These are phyloP conservation scores for Hemileccinum rubropunctum DNA, from an alignment of 768 basidiomycete species.

Conservation along the genomic window DNA sequence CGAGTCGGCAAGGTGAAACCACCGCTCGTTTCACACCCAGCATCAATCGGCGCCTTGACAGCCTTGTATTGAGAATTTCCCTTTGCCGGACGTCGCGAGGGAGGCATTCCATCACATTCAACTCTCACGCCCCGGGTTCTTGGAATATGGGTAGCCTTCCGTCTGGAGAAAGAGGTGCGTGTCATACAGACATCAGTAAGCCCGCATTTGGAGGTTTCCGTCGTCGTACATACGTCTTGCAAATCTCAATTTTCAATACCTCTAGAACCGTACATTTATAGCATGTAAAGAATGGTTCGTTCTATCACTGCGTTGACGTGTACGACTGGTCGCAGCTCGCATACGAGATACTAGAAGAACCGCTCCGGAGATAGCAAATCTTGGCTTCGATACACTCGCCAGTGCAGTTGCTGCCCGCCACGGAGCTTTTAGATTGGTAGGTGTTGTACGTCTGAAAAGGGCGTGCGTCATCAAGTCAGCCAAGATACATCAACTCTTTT, in stretches of 20 bases:
- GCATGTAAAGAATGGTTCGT: background rate
- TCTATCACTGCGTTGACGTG: conserved; percentile 48
- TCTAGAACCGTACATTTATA: background rate
- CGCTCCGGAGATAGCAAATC: conserved; percentile 73
- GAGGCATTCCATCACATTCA: too few relatives aligned
- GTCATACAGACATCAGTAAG: too few relatives aligned
- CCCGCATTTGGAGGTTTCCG: too few relatives aligned
- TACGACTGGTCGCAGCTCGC: conserved; percentile 62
- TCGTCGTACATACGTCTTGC: too few relatives aligned
- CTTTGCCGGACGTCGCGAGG: too few relatives aligned
- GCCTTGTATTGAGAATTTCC: too few relatives aligned
- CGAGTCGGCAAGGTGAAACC: too few relatives aligned
- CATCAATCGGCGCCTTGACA: too few relatives aligned
- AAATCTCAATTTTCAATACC: background rate
- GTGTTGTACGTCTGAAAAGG: conserved; percentile 52
- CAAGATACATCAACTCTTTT: background rate
- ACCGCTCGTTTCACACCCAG: too few relatives aligned
- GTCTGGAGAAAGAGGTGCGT: too few relatives aligned
- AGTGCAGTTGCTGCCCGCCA: conserved; percentile 48
- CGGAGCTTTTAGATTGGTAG: conserved; percentile 68
- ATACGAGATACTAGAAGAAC: conserved; percentile 54
- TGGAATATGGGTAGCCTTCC: too few relatives aligned
- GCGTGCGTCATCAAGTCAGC: background rate
- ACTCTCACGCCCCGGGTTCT: too few relatives aligned
- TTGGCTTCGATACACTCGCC: conserved; percentile 56